Conservation (phyloP, 2,329 filamentous ascomycete genomes). For the Phyllosticta paracitricarpa region DNA sequence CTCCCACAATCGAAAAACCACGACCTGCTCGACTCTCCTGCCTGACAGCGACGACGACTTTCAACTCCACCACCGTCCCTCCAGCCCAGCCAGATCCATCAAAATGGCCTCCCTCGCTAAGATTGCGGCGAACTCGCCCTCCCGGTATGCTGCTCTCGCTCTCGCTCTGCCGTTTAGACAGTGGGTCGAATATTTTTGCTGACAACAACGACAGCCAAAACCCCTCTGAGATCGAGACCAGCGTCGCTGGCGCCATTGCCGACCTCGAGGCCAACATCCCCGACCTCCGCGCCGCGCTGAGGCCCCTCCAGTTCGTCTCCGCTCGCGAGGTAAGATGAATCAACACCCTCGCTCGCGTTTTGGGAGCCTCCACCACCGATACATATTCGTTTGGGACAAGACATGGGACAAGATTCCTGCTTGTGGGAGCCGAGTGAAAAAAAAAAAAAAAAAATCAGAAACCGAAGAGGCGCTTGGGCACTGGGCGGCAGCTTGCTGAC, state of each 20-base stretch:
- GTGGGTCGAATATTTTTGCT: neutral
- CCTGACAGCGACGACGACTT: neutral
- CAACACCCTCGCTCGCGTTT: neutral
- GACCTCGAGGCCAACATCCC: conserved; percentile 99
- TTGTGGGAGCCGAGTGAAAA: conserved; percentile 3
- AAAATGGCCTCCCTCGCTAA: conserved; percentile 73
- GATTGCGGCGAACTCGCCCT: conserved; percentile 74
- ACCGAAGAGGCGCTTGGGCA: conserved; percentile 46
- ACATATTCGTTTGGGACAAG: neutral
- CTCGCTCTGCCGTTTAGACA: neutral
- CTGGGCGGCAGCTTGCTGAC: conserved; percentile 46
- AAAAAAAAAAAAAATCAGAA: too few relatives aligned
- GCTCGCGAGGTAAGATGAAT: conserved; percentile 88
- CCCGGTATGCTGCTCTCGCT: neutral
- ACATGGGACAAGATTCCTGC: neutral
- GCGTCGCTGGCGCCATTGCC: conserved; percentile 93
- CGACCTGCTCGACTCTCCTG: too few relatives aligned
- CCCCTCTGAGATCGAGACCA: conserved; percentile 95
- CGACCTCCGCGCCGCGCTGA: conserved; percentile 91
- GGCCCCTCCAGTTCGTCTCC: conserved; percentile 97
- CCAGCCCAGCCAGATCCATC: neutral
- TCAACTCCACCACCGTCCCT: neutral
- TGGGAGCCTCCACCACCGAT: neutral
- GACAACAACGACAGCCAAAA: conserved; percentile 76
- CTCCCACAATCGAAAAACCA: too few relatives aligned